These are phyloP conservation scores for Candida xyloterini DNA, from an alignment of 805 yeast genomes.

Conservation along the genomic window DNA sequence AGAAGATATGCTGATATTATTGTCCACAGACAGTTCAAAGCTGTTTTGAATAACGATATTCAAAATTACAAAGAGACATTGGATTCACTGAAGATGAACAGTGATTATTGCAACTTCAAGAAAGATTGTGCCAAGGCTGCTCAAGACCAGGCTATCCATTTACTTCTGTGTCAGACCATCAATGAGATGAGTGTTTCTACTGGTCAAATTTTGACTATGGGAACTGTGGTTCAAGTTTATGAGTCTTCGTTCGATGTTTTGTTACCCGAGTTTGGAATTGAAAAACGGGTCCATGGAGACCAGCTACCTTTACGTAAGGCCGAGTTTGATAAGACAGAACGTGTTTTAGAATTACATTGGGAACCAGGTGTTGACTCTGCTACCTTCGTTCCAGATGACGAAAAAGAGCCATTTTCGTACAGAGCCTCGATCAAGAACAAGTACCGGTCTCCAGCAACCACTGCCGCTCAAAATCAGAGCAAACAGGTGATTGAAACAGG, in stretches of 20 bases:
- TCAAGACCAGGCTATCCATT: constrained; percentile 91
- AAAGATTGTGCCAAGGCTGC: constrained; percentile 92
- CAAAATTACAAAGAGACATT: constrained; percentile 50
- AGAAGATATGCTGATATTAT: constrained; percentile 89
- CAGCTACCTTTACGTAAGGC: constrained; percentile 91
- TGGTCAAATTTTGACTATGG: constrained; percentile 82
- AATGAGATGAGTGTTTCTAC: constrained; percentile 67
- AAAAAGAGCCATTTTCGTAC: constrained; percentile 71
- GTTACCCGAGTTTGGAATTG: constrained; percentile 91
- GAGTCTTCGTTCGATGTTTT: constrained; percentile 94
- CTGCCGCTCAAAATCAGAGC: constrained; percentile 63
- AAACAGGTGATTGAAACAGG: constrained; percentile 33
- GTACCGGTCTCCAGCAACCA: constrained; percentile 65
- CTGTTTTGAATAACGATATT: constrained; percentile 44
- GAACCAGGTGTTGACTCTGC: constrained; percentile 91
- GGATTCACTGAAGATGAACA: constrained; percentile 72
- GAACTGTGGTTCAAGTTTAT: constrained; percentile 86
- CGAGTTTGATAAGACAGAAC: constrained; percentile 71
- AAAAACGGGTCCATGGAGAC: constrained; percentile 95
- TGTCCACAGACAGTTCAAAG: constrained; percentile 88
- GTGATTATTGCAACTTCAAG: constrained; percentile 93
- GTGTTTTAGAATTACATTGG: constrained; percentile 84
- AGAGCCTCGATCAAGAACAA: constrained; percentile 76
- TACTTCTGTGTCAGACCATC: constrained; percentile 78
- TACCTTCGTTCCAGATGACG: constrained; percentile 88